phyloP scores from a whole-genome alignment of 805 yeast species.

The Schizosaccharomyces cryophilus region DNA sequence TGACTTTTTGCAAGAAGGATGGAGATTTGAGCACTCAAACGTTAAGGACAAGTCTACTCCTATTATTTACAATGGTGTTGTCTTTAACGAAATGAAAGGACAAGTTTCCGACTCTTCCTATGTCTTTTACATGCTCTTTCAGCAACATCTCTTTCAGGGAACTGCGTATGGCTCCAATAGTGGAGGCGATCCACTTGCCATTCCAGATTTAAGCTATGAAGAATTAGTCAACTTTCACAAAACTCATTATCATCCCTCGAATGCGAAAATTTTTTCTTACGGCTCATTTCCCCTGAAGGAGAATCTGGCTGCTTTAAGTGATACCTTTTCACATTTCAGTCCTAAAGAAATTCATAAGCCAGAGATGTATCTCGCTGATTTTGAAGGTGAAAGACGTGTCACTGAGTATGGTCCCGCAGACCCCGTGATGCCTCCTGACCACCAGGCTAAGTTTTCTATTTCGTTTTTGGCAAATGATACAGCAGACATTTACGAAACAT shows the following conservation, averaged over 20 bases:
- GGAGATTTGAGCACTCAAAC: slow-evolving; percentile 68
- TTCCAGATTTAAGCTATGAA: slow-evolving; percentile 48
- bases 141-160: slow-evolving; percentile 61
- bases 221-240: slow-evolving; percentile 59
- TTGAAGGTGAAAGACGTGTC: slow-evolving; percentile 17
- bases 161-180: slow-evolving; percentile 37
- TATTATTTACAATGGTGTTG: slow-evolving; percentile 74
- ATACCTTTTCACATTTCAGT: slow-evolving; percentile 29
- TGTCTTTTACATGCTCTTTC: slow-evolving; percentile 60
- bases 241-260: slow-evolving; percentile 67
- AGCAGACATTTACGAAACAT: slow-evolving; percentile 37
- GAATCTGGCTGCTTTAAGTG: slow-evolving; percentile 33
- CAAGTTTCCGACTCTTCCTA: slow-evolving; percentile 72
- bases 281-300: slow-evolving; percentile 46
- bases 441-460: slow-evolving; percentile 55
- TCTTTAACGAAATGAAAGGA: slow-evolving; percentile 95
- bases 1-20: slow-evolving; percentile 88
- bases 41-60: slow-evolving; percentile 29
- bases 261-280: slow-evolving; percentile 65
- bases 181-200: slow-evolving; percentile 77
- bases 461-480: slow-evolving; percentile 78
- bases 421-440: slow-evolving; percentile 37
- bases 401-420: slow-evolving; percentile 54
- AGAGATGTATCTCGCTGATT: slow-evolving; percentile 21
- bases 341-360: slow-evolving; percentile 15